A percentile compares a stretch with the other conserved stretches of the same genome.
These are phyloP conservation scores for Irpex sp. DNA, from an alignment of 1,284 basidiomycete species.

Conservation along the genomic window DNA sequence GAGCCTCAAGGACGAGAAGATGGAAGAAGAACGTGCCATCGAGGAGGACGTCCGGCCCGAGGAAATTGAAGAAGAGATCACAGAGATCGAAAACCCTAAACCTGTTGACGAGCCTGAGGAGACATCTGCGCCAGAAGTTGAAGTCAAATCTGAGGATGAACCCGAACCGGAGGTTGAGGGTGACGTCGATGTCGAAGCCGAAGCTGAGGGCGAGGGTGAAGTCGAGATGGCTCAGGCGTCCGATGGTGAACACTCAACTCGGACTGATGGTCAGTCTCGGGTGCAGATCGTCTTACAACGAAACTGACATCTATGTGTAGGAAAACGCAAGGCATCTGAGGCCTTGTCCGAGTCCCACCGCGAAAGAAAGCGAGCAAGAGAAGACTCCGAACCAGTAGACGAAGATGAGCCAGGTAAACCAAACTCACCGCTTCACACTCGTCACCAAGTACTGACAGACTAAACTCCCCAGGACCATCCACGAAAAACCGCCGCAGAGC, in stretches of 20 bases:
- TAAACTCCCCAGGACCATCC: constrained; percentile 24
- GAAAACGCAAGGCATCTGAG: constrained; percentile 66
- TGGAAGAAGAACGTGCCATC: neutral
- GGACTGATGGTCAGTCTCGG: neutral
- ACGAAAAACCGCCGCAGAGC: constrained; percentile 18
- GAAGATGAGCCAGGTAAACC: constrained; percentile 57
- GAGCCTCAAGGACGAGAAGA: neutral
- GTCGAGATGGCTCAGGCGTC: constrained; percentile 17
- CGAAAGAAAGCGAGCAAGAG: constrained; percentile 63
- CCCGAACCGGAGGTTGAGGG: neutral
- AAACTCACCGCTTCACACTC: neutral
- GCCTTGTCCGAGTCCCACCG: constrained; percentile 43
- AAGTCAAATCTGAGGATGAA: neutral
- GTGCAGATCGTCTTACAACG: neutral
- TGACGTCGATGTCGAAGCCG: neutral
- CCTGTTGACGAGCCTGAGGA: neutral
- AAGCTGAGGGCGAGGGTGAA: constrained; percentile 7
- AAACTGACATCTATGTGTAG: constrained; percentile 28
- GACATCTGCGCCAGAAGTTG: neutral
- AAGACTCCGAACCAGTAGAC: constrained; percentile 64
- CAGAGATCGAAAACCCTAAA: neutral
- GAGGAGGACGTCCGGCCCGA: neutral
- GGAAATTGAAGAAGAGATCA: neutral
- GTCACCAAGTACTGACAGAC: neutral
- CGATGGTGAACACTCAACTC: constrained; percentile 3